These are phyloP conservation scores for Proliferodiscus dingleyae DNA, from an alignment of 2,329 filamentous ascomycete species.

Conservation along the genomic window DNA sequence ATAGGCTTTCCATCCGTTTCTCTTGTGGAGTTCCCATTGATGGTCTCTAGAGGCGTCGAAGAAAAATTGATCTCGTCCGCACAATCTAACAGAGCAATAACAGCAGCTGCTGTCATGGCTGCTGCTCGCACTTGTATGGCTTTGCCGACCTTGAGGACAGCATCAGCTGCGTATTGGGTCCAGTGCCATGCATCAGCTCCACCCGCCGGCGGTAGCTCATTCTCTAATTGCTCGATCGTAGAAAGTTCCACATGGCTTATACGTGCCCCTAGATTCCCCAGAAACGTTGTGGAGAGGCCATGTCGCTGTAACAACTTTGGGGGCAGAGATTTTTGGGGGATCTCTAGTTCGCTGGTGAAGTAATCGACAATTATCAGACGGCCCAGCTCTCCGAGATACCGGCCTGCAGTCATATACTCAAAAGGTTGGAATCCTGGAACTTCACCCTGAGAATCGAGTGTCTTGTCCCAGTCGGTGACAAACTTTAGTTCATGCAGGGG, in stretches of 20 bases:
- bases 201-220: constrained; percentile 48
- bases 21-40: constrained; percentile 6
- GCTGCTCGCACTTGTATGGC: constrained; percentile 69
- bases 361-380: constrained; percentile 76
- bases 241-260: constrained; percentile 30
- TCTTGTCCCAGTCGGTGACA: constrained; percentile 65
- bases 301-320: constrained; percentile 14
- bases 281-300: constrained; percentile 62
- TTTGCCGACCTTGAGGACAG: constrained; percentile 62
- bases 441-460: constrained; percentile 62
- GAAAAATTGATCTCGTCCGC: constrained; percentile 56
- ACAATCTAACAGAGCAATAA: constrained; percentile 63
- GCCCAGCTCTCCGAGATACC: constrained; percentile 86
- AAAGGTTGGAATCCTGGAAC: constrained; percentile 86
- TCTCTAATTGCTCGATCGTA: constrained; percentile 44
- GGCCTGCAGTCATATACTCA: constrained; percentile 94
- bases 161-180: constrained; percentile 54
- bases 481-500: constrained; percentile 59
- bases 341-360: constrained; percentile 52
- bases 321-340: constrained; percentile 17
- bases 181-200: constrained; percentile 51
- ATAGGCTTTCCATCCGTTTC: constrained; percentile 18
- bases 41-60: constrained; percentile 2
- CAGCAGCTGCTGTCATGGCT: constrained; percentile 67
- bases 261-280: constrained; percentile 63